Evolutionary conservation across 2,329 filamentous ascomycete species (phyloP).

Genomic region (Penicillium paneum): DNA sequence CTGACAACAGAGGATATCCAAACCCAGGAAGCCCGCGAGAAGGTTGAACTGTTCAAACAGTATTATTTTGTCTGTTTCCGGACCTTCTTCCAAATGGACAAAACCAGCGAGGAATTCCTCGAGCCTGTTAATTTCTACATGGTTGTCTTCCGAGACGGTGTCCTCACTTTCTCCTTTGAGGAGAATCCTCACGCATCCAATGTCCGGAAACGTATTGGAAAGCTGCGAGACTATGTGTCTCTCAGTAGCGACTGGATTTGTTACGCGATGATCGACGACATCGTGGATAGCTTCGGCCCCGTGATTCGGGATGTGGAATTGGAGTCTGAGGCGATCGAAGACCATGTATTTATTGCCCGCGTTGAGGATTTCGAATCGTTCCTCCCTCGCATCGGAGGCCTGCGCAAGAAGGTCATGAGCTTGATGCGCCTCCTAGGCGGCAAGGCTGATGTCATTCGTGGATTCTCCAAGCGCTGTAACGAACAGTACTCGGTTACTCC

Average conservation of each 20-base stretch:
- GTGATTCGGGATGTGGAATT: constrained; percentile 82
- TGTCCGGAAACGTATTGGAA: constrained; percentile 86
- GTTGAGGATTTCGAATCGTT: constrained; percentile 86
- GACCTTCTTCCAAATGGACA: constrained; percentile 82
- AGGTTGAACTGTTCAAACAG: constrained; percentile 94
- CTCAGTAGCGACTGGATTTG: constrained; percentile 98
- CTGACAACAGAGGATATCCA: constrained; percentile 95
- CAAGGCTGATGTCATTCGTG: constrained; percentile 97
- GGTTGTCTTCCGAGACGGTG: constrained; percentile 91
- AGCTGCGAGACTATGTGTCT: constrained; percentile 90
- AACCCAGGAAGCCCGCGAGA: constrained; percentile 92
- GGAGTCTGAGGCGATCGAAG: constrained; percentile 90
- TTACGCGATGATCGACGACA: constrained; percentile 97
- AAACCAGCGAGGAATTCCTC: constrained; percentile 75
- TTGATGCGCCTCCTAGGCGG: constrained; percentile 89
- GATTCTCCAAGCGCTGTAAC: constrained; percentile 98
- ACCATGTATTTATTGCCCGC: constrained; percentile 88
- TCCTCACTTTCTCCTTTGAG: constrained; percentile 89
- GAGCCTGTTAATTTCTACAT: constrained; percentile 97
- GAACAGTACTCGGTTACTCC: constrained; percentile 95
- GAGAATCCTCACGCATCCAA: constrained; percentile 83
- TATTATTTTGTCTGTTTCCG: constrained; percentile 99
- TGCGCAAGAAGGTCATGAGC: constrained; percentile 91
- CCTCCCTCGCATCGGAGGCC: constrained; percentile 80
- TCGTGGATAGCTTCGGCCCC: constrained; percentile 92